Evolutionary conservation across 306 rosid species (phyloP).

Genomic region (Lathyrus tuberosus): DNA sequence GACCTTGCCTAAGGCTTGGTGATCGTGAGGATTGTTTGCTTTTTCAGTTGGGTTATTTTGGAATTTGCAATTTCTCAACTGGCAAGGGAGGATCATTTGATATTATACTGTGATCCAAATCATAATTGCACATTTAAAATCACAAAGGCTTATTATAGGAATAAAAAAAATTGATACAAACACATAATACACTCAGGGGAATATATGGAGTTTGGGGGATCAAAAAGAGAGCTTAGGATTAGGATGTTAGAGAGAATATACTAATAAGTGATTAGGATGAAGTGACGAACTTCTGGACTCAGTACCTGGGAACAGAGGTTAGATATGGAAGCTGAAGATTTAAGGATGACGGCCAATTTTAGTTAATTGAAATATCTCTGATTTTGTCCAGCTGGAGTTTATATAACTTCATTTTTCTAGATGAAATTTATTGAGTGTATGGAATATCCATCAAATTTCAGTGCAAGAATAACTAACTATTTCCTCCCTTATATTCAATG

Average conservation of each 20-base stretch:
- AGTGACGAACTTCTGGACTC: background rate
- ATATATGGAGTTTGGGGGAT: background rate
- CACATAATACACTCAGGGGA: background rate
- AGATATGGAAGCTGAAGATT: slow-evolving; percentile 9
- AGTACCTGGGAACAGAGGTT: background rate
- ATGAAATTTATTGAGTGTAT: slow-evolving; percentile 11
- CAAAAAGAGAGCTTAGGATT: background rate
- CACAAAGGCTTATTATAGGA: background rate
- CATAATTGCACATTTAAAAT: slow-evolving; percentile 6
- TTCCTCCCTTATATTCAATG: slow-evolving; percentile 27
- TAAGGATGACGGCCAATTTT: slow-evolving; percentile 25
- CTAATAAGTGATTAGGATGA: too few relatives aligned
- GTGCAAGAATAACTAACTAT: slow-evolving; percentile 1
- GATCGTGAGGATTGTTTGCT: background rate
- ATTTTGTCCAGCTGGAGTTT: background rate
- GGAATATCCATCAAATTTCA: slow-evolving; percentile 11
- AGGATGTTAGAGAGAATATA: background rate
- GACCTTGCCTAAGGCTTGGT: background rate
- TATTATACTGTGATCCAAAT: background rate
- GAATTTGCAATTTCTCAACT: slow-evolving; percentile 1
- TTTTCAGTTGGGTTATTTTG: background rate
- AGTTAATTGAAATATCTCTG: slow-evolving; percentile 18
- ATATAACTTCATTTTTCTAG: slow-evolving; percentile 8
- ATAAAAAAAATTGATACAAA: background rate
- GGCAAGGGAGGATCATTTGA: background rate